phyloP scores from a whole-genome alignment of 805 yeast species.

The Lipomyces yamanashiensis region DNA sequence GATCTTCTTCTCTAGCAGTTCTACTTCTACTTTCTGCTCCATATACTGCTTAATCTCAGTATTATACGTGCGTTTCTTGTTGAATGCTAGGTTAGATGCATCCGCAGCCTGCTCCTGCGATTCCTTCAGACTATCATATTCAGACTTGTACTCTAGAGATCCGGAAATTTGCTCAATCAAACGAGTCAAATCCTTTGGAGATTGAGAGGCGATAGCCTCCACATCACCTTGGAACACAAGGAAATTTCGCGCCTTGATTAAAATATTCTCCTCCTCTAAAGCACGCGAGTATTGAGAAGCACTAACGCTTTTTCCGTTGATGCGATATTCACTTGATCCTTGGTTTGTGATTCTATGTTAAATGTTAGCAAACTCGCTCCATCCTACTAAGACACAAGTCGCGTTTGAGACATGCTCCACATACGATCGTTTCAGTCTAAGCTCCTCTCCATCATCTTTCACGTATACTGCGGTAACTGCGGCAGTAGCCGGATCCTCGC shows the following conservation, averaged over 20 bases:
- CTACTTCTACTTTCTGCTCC: slow-evolving; percentile 75
- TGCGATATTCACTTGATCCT: slow-evolving; percentile 70
- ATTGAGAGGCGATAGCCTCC: slow-evolving; percentile 87
- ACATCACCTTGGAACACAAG: slow-evolving; percentile 97
- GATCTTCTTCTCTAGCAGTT: slow-evolving; percentile 61
- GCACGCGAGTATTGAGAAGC: slow-evolving; percentile 67
- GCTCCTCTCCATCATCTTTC: slow-evolving; percentile 58
- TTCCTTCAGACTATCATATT: slow-evolving; percentile 68
- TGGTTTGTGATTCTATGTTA: slow-evolving; percentile 43
- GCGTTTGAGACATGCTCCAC: slow-evolving; percentile 14
- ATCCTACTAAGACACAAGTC: background rate
- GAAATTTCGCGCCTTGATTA: slow-evolving; percentile 88
- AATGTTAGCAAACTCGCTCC: background rate
- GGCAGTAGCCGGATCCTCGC: slow-evolving; percentile 51
- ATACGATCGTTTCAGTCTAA: slow-evolving; percentile 64
- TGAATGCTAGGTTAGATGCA: slow-evolving; percentile 63
- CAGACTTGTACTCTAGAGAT: slow-evolving; percentile 65
- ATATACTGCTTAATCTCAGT: slow-evolving; percentile 78
- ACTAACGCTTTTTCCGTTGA: slow-evolving; percentile 64
- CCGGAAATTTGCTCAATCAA: slow-evolving; percentile 86
- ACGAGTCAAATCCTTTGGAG: slow-evolving; percentile 72
- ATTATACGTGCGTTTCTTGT: slow-evolving; percentile 69
- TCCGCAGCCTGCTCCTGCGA: slow-evolving; percentile 70
- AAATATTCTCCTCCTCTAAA: slow-evolving; percentile 75
- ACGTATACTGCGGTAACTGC: slow-evolving; percentile 80